Conservation (phyloP, 495 filamentous ascomycete species). For the Talaromyces trachyspermus region DNA sequence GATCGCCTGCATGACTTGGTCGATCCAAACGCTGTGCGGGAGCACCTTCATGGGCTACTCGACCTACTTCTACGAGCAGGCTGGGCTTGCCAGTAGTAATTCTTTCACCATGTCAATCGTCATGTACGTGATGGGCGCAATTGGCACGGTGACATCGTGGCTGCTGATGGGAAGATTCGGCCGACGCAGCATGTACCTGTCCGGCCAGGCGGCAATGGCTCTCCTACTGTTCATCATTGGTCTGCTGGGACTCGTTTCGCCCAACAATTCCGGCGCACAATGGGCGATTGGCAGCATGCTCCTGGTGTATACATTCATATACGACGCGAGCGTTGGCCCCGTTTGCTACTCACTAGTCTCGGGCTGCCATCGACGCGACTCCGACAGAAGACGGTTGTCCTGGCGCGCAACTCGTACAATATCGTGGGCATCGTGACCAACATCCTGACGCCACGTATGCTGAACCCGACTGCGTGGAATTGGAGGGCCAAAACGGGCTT, state of each 20-base stretch:
- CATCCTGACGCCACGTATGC: constrained; percentile 59
- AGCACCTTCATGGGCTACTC: constrained; percentile 35
- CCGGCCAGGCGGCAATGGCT: constrained; percentile 38
- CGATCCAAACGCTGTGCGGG: constrained; percentile 3
- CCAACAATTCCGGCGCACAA: constrained; percentile 19
- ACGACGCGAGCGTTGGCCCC: constrained; percentile 51
- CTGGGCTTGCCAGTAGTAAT: constrained; percentile 41
- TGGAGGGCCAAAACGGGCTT: constrained; percentile 60
- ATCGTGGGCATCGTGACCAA: constrained; percentile 53
- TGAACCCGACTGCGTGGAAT: constrained; percentile 58
- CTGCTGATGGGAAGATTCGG: constrained; percentile 30
- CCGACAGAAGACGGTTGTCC: constrained; percentile 53
- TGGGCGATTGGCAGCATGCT: constrained; percentile 50
- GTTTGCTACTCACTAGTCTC: constrained; percentile 56
- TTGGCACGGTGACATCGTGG: constrained; percentile 23
- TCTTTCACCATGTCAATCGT: constrained; percentile 24
- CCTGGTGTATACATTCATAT: constrained; percentile 51
- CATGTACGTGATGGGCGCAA: constrained; percentile 20
- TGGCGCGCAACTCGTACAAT: constrained; percentile 54
- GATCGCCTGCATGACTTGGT: constrained; percentile 13
- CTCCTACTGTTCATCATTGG: constrained; percentile 51
- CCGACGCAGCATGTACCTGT: constrained; percentile 45
- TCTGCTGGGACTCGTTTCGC: constrained; percentile 41
- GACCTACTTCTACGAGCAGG: constrained; percentile 59
- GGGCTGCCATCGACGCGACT: constrained; percentile 49